A percentile compares a stretch with the other conserved stretches of the same genome.
phyloP scores from a whole-genome alignment of 345 rosid genomes.

The Lumnitzera littorea region DNA sequence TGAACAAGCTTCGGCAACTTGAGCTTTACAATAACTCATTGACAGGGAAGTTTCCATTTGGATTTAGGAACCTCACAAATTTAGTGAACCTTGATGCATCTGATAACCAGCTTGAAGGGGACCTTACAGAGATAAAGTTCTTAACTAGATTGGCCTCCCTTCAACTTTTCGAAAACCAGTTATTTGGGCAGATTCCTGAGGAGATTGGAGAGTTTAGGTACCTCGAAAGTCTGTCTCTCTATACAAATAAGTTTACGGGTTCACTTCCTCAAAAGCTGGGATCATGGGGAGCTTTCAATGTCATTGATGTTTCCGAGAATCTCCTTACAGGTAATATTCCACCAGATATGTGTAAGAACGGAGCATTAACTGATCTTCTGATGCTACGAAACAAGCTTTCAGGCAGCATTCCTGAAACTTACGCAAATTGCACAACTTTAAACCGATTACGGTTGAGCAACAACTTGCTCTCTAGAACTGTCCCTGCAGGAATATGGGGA shows the following conservation, averaged over 20 bases:
- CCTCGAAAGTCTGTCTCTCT: constrained; percentile 49
- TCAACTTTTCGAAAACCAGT: constrained; percentile 46
- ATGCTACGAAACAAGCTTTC: constrained; percentile 59
- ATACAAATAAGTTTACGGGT: constrained; percentile 61
- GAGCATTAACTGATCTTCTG: constrained; percentile 44
- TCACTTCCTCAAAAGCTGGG: constrained; percentile 59
- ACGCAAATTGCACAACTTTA: constrained; percentile 45
- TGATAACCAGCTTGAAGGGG: constrained; percentile 51
- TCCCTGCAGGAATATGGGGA: constrained; percentile 71
- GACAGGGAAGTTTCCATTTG: constrained; percentile 52
- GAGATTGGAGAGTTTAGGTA: constrained; percentile 59
- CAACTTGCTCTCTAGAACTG: constrained; percentile 51
- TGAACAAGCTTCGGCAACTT: constrained; percentile 47
- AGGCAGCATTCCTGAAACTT: constrained; percentile 52
- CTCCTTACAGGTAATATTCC: constrained; percentile 67
- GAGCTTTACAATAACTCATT: constrained; percentile 67
- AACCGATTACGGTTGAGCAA: constrained; percentile 52
- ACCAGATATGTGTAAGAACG: constrained; percentile 75
- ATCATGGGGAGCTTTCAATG: constrained; percentile 34
- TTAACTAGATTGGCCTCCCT: constrained; percentile 48
- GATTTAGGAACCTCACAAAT: constrained; percentile 49
- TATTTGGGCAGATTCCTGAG: constrained; percentile 60
- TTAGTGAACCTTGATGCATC: constrained; percentile 59
- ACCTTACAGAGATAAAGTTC: constrained; percentile 39
- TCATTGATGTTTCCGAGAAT: constrained; percentile 78